phyloP scores from a whole-genome alignment of 2,329 filamentous ascomycete genomes.

The Tolypocladium tropicale region DNA sequence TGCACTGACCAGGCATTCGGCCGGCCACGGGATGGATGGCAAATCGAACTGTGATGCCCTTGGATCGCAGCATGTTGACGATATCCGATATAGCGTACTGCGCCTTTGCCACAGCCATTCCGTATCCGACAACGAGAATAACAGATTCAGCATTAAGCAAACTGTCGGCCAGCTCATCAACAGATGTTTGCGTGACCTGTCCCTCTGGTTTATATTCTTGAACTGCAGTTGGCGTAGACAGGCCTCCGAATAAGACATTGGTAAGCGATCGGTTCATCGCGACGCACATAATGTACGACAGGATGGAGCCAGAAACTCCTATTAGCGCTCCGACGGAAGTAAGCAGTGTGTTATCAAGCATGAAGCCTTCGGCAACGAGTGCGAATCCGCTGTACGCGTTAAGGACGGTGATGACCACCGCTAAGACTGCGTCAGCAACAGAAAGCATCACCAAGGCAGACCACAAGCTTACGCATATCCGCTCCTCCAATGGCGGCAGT shows the following conservation, averaged over 20 bases:
- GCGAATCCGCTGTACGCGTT: slow-evolving; percentile 90
- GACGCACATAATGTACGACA: slow-evolving; percentile 79
- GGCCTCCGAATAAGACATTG: slow-evolving; percentile 78
- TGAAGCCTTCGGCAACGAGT: slow-evolving; percentile 81
- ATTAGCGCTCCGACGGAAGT: slow-evolving; percentile 82
- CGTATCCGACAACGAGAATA: slow-evolving; percentile 85
- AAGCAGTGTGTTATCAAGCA: slow-evolving; percentile 78
- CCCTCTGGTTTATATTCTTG: slow-evolving; percentile 68
- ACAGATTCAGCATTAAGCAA: slow-evolving; percentile 70
- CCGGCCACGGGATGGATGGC: slow-evolving; percentile 86
- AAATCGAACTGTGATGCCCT: slow-evolving; percentile 74
- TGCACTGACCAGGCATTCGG: slow-evolving; percentile 88
- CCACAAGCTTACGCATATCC: slow-evolving; percentile 58
- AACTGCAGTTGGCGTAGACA: slow-evolving; percentile 43
- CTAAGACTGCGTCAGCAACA: slow-evolving; percentile 17
- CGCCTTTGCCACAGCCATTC: slow-evolving; percentile 89
- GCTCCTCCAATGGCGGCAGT: slow-evolving; percentile 86
- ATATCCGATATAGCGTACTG: slow-evolving; percentile 87
- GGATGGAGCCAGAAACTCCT: slow-evolving; percentile 77
- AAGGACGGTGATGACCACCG: slow-evolving; percentile 79
- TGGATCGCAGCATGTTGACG: slow-evolving; percentile 59
- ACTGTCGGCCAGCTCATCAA: slow-evolving; percentile 72
- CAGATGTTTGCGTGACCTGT: slow-evolving; percentile 63
- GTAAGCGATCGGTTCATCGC: slow-evolving; percentile 88
- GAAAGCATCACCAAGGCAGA: not conserved